Percentiles rank a stretch among this genome's conserved stretches.
Conservation (phyloP, 108 stramenopile genomes). For the Bacterosira constricta region DNA sequence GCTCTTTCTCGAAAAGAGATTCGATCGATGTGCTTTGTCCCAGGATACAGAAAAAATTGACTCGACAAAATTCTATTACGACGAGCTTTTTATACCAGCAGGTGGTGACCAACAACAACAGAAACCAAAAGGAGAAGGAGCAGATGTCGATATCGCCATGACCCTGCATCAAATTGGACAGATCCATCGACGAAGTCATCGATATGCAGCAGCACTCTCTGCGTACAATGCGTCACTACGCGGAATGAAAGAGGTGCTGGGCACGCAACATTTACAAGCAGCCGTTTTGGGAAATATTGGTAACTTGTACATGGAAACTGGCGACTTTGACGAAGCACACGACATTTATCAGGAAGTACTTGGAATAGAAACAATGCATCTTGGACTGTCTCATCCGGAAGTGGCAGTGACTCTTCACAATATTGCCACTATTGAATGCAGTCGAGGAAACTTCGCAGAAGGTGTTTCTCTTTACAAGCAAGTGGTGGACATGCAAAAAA, state of each 20-base stretch:
- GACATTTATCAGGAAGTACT: slow-evolving; percentile 86
- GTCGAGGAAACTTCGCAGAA: slow-evolving; percentile 72
- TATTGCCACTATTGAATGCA: slow-evolving; percentile 89
- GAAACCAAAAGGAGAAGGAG: slow-evolving; percentile 19
- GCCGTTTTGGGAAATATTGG: slow-evolving; percentile 88
- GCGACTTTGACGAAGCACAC: slow-evolving; percentile 79
- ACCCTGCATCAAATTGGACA: slow-evolving; percentile 85
- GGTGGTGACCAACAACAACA: background rate
- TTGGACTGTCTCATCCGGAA: slow-evolving; percentile 86
- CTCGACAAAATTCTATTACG: slow-evolving; percentile 53
- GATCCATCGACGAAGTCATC: slow-evolving; percentile 60
- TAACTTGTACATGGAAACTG: slow-evolving; percentile 87
- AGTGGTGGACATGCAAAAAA: slow-evolving; percentile 78
- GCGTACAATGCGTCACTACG: slow-evolving; percentile 75
- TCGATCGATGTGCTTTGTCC: slow-evolving; percentile 33
- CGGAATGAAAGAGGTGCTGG: slow-evolving; percentile 81
- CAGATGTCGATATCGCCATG: slow-evolving; percentile 78
- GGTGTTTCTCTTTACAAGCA: slow-evolving; percentile 71
- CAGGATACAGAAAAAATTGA: background rate
- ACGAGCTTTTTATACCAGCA: slow-evolving; percentile 59
- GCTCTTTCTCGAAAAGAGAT: slow-evolving; percentile 50
- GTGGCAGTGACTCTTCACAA: slow-evolving; percentile 88
- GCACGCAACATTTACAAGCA: slow-evolving; percentile 75
- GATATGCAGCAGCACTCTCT: slow-evolving; percentile 65
- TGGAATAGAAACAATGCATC: slow-evolving; percentile 80